phyloP scores from a whole-genome alignment of 208 protist species.

The Leptomonas seymouri region DNA sequence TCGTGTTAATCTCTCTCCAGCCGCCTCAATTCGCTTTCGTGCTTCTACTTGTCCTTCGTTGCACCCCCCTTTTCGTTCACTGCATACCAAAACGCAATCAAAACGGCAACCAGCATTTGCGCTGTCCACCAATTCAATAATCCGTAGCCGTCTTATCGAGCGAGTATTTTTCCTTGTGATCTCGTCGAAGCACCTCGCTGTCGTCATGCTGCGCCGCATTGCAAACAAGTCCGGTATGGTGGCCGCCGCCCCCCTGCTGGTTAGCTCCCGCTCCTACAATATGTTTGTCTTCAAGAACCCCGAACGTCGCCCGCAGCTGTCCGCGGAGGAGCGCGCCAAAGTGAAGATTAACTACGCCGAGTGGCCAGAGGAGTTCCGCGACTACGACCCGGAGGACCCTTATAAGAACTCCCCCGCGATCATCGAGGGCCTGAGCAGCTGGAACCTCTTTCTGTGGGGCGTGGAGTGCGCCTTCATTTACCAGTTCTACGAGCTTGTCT shows the following conservation, averaged over 20 bases:
- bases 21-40: too few relatives aligned
- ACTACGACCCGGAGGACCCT: slow-evolving; percentile 92
- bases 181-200: slow-evolving; percentile 1
- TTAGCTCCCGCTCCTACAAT: slow-evolving; percentile 76
- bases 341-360: slow-evolving; percentile 89
- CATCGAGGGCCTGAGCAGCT: slow-evolving; percentile 88
- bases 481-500: slow-evolving; percentile 91
- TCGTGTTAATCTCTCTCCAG: too few relatives aligned
- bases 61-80: too few relatives aligned
- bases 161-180: slow-evolving; percentile 7
- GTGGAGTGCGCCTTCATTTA: slow-evolving; percentile 91
- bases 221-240: slow-evolving; percentile 45
- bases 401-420: slow-evolving; percentile 92
- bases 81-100: too few relatives aligned
- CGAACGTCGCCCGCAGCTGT: slow-evolving; percentile 87
- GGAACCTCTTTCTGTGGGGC: slow-evolving; percentile 90
- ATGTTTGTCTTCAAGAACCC: slow-evolving; percentile 89
- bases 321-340: slow-evolving; percentile 85
- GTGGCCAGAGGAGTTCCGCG: slow-evolving; percentile 91
- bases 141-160: too few relatives aligned
- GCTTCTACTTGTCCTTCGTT: too few relatives aligned
- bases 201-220: slow-evolving; percentile 75
- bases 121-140: too few relatives aligned
- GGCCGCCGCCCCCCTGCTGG: slow-evolving; percentile 43
- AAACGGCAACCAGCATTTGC: too few relatives aligned